A percentile compares a stretch with the other conserved stretches of the same genome.
Conservation (phyloP, 2,329 filamentous ascomycete species). For the Venturia effusa region DNA sequence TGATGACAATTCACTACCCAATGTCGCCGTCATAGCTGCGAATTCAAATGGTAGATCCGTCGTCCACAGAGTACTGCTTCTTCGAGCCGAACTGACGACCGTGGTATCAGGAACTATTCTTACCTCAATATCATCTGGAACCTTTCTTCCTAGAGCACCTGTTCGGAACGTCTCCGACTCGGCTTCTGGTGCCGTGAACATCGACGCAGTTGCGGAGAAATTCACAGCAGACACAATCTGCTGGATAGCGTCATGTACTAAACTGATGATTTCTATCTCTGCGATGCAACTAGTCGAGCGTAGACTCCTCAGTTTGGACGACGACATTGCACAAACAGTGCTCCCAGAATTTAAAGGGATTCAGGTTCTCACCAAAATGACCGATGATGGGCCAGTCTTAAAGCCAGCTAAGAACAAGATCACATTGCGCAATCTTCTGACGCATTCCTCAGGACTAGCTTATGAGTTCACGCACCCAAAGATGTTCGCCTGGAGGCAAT, state of each 20-base stretch:
- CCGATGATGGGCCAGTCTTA: conserved; percentile 3
- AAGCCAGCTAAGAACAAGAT: conserved; percentile 9
- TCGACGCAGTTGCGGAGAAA: background rate
- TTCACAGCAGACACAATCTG: conserved; percentile 7
- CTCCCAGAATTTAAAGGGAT: conserved; percentile 9
- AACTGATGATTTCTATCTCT: conserved; percentile 5
- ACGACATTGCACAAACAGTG: background rate
- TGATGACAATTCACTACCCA: background rate
- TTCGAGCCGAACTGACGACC: background rate
- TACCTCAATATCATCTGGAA: background rate
- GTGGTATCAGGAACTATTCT: background rate
- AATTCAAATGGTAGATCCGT: background rate
- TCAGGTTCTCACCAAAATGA: conserved; percentile 7
- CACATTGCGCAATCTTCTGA: conserved; percentile 26
- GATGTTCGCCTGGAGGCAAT: conserved; percentile 30
- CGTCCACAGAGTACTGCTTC: background rate
- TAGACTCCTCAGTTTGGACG: conserved; percentile 8
- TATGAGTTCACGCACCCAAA: conserved; percentile 34
- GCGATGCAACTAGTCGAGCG: conserved; percentile 12
- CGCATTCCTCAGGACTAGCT: conserved; percentile 38
- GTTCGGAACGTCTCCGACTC: background rate
- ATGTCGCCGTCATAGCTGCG: conserved; percentile 5
- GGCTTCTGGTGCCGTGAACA: background rate
- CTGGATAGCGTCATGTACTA: conserved; percentile 11
- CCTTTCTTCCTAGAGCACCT: background rate